Conservation (phyloP, 2,329 filamentous ascomycete species). For the Oidium heveae region DNA sequence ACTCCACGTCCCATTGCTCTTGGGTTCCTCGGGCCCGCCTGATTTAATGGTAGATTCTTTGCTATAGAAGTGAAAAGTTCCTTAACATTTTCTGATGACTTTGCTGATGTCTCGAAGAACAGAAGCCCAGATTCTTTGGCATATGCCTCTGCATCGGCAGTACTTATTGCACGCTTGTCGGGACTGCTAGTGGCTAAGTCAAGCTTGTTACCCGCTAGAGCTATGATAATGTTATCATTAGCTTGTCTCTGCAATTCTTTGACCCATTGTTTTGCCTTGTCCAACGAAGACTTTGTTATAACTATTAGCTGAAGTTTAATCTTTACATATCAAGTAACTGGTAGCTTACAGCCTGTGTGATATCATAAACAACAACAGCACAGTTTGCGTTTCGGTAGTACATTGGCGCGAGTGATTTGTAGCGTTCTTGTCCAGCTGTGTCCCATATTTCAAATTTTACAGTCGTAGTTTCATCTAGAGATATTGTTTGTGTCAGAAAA, state of each 20-base stretch:
- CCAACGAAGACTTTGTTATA: slow-evolving; percentile 52
- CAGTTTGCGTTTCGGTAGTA: slow-evolving; percentile 99
- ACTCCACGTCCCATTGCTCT: slow-evolving; percentile 38
- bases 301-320: slow-evolving; percentile 2
- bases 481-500: slow-evolving; percentile 96
- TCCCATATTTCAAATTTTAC: slow-evolving; percentile 99
- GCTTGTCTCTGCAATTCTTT: slow-evolving; percentile 97
- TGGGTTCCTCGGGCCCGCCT: slow-evolving; percentile 74
- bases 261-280: slow-evolving; percentile 98
- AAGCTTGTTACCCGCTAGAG: slow-evolving; percentile 89
- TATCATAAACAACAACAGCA: slow-evolving; percentile 96
- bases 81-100: slow-evolving; percentile 86
- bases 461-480: slow-evolving; percentile 89
- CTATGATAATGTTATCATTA: slow-evolving; percentile 99
- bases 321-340: background rate
- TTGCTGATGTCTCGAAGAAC: slow-evolving; percentile 97
- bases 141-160: slow-evolving; percentile 83
- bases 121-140: slow-evolving; percentile 78
- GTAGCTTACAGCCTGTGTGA: slow-evolving; percentile 69
- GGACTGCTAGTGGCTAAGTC: slow-evolving; percentile 86
- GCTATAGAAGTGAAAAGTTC: slow-evolving; percentile 95
- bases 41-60: slow-evolving; percentile 90
- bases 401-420: slow-evolving; percentile 97
- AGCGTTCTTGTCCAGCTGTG: slow-evolving; percentile 92
- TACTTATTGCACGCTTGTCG: slow-evolving; percentile 78